Percentiles rank a stretch among this genome's conserved stretches.
Conservation (phyloP, 163 green algal species). For the Volvox carteri region DNA sequence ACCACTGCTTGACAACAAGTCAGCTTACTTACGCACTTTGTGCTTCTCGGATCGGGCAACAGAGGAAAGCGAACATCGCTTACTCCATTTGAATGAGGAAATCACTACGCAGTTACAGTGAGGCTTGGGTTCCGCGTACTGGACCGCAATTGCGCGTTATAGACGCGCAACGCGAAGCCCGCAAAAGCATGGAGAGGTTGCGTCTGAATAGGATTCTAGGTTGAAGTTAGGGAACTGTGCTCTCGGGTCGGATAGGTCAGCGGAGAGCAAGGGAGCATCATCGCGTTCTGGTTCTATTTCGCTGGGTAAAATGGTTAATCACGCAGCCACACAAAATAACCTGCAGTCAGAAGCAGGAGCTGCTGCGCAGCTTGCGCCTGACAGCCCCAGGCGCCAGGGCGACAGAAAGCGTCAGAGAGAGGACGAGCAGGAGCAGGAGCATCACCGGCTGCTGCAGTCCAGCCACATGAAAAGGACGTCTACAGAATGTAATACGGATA, state of each 20-base stretch:
- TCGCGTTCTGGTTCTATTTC: no score
- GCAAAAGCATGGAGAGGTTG: no score
- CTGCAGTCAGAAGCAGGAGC: neutral
- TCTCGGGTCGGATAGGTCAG: neutral
- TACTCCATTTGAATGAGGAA: no score
- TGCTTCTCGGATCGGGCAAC: no score
- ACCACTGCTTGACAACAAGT: neutral
- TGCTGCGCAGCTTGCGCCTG: neutral
- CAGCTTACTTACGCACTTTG: neutral
- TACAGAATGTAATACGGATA: neutral
- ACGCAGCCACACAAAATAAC: neutral
- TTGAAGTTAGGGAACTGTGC: no score
- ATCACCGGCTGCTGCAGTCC: neutral
- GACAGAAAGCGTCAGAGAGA: neutral
- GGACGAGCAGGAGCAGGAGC: no score
- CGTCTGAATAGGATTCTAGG: no score
- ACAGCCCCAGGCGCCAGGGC: neutral
- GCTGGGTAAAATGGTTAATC: neutral
- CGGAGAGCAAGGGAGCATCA: neutral
- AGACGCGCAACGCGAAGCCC: no score
- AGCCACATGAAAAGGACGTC: neutral
- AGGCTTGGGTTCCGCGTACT: no score
- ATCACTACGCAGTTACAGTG: no score
- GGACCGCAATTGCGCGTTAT: no score
- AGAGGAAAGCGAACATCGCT: no score